Evolutionary conservation across 2,329 filamentous ascomycete genomes (phyloP).

Genomic region (Fusarium piperis): DNA sequence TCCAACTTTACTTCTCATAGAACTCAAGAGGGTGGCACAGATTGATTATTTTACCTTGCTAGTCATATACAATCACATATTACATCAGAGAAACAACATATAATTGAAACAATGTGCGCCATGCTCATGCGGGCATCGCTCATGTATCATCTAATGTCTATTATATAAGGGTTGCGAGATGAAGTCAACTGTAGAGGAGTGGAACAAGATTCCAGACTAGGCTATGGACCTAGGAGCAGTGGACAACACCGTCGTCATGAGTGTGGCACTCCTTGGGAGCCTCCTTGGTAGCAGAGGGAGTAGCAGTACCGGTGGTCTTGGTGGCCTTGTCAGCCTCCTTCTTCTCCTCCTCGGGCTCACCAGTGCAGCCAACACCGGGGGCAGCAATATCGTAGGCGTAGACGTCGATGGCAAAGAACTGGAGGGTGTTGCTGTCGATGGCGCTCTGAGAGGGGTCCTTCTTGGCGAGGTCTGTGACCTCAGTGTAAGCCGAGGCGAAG

Average conservation of each 20-base stretch:
- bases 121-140: not conserved
- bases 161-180: not conserved
- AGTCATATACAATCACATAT: not conserved
- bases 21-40: not conserved
- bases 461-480: conserved; percentile 62
- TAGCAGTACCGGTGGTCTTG: not conserved
- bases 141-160: not conserved
- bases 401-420: conserved; percentile 75
- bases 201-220: not conserved
- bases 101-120: not conserved
- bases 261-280: conserved; percentile 52
- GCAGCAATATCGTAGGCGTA: conserved; percentile 73
- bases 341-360: conserved; percentile 46
- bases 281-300: not conserved
- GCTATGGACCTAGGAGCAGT: conserved; percentile 38
- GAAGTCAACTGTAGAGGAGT: not conserved
- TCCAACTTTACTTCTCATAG: not conserved
- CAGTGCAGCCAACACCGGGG: conserved; percentile 70
- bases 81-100: not conserved
- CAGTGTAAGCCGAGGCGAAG: conserved; percentile 67
- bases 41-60: not conserved
- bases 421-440: conserved; percentile 69
- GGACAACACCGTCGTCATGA: conserved; percentile 54
- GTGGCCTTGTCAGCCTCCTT: conserved; percentile 3
- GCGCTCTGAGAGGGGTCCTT: conserved; percentile 57